These are phyloP conservation scores for Chondrus crispus DNA, from an alignment of 23 red algal genomes.

Conservation along the genomic window DNA sequence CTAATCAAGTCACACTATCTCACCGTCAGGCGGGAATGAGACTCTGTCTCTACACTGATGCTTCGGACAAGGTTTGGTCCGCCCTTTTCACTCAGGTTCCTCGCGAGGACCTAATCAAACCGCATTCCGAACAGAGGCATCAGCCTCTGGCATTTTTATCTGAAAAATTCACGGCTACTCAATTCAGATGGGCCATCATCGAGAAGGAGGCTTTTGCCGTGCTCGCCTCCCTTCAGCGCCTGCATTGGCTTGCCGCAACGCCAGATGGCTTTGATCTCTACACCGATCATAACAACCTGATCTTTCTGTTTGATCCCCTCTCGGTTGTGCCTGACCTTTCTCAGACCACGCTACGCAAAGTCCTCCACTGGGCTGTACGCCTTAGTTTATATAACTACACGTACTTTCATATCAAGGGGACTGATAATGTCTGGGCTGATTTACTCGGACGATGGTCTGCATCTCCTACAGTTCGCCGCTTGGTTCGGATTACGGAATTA, in stretches of 20 bases:
- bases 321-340: not conserved
- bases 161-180: not conserved
- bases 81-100: not conserved
- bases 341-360: not conserved
- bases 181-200: not conserved
- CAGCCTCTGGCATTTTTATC: not conserved
- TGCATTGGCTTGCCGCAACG: not conserved
- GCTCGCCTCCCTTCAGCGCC: not conserved
- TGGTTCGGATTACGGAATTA: not conserved
- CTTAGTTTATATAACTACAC: not conserved
- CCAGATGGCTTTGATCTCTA: not conserved
- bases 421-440: conserved; percentile 9
- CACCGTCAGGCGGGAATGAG: not conserved
- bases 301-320: not conserved
- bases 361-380: not conserved
- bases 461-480: not conserved
- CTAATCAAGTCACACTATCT: not conserved
- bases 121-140: not conserved
- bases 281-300: not conserved
- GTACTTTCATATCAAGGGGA: not conserved
- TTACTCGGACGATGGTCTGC: not conserved
- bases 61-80: not conserved
- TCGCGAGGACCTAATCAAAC: not conserved
- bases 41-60: not conserved
- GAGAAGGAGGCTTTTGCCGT: not conserved